Evolutionary conservation across 2,329 filamentous ascomycete species (phyloP), one percentile per base, ranked within the genome.

Genomic region (Grosmannia serpens): DNA sequence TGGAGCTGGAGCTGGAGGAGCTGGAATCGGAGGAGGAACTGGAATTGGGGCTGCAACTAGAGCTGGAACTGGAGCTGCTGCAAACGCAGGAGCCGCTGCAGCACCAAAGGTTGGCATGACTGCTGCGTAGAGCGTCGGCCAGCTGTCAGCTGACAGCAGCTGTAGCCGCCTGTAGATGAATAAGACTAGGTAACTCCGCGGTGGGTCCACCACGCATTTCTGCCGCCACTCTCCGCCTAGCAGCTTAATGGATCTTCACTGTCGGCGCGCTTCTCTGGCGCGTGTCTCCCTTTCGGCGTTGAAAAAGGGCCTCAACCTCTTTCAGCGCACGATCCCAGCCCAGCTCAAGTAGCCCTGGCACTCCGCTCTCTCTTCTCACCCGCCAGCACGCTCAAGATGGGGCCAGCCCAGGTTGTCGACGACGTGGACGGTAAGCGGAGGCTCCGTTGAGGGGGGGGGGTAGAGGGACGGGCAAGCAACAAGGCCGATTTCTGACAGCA

Each of bases 331-430:
- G 11, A 38, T 15, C 5, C 35, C 13, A 10, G 24, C 24, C 47
- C 44, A 22, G 44, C 44, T 7, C 8, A 5, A 20, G 8, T 46
- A n/a, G n/a, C 44, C 20, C 20, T 7, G 22, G 44, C 44, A 46
- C 44, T 20, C 44, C 8, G 20, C 20, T 46, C 8, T 46, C 22
- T 46, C n/a, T 46, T 46, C 44, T 33, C 31, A 33, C 6, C 6
- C 31, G 31, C 31, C 31, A 33, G 31, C 10, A 11, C 29, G 10
- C 2, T 33, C 33, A 58, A 27, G 31, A 81, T 80, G 78, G 74
- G 76, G 44, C 76, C 76, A 52, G 73, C 74, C 49, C 74, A 75
- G 54, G 71, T 76, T 53, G 72, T 72, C 50, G 76, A 79, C 59
- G 78, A 80, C 60, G 73, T 77, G 62, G 79, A 81, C 56, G 70